Evolutionary conservation across 176 grass and related monocot genomes (phyloP).

Genomic region (Elymus sibiricus): DNA sequence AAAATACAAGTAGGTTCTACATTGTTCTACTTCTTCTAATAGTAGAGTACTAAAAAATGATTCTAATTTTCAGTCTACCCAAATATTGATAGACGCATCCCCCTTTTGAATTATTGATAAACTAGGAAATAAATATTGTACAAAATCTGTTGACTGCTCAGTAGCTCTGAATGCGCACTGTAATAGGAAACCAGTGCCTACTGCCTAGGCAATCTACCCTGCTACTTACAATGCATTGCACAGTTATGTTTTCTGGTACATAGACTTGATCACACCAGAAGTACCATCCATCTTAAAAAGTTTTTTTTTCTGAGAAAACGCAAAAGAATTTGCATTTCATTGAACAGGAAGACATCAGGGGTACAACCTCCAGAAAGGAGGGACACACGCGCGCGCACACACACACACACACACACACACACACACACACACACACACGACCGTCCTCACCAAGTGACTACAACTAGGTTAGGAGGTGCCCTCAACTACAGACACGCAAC

Average conservation of each 20-base stretch:
- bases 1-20: slow-evolving; percentile 70
- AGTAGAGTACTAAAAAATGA: neutral
- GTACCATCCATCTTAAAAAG: neutral
- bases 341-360: too few species aligned
- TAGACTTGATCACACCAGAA: neutral
- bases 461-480: too few species aligned
- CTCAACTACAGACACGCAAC: too few species aligned
- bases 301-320: too few species aligned
- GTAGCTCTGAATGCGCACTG: neutral
- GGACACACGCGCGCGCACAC: too few species aligned
- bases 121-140: neutral
- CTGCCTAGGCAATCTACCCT: neutral
- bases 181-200: neutral
- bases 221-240: neutral
- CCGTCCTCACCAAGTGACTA: too few species aligned
- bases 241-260: neutral
- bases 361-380: too few species aligned
- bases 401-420: too few species aligned
- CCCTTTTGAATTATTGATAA: neutral
- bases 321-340: too few species aligned
- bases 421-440: too few species aligned
- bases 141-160: neutral
- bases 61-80: neutral
- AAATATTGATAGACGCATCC: neutral
- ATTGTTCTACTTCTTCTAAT: slow-evolving; percentile 7